phyloP scores from a whole-genome alignment of 2,329 filamentous ascomycete genomes.

The Trichoderma sp. region DNA sequence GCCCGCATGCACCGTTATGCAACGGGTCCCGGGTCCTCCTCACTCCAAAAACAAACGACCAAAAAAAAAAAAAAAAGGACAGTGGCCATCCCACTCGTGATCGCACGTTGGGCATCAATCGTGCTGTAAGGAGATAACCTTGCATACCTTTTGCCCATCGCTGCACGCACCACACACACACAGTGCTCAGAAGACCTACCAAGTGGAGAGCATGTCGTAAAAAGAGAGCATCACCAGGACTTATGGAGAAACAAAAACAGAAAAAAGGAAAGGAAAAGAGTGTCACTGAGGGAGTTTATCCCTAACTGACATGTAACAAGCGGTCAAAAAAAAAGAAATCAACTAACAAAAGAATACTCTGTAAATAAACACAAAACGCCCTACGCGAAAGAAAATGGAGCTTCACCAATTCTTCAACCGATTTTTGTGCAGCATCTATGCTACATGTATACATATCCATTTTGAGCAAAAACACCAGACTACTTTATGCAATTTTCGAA shows the following conservation, averaged over 20 bases:
- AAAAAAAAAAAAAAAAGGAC: not conserved
- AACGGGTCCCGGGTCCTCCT: not conserved
- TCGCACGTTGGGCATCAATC: constrained; percentile 16
- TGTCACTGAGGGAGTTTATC: not conserved
- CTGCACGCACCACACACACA: too few relatives aligned
- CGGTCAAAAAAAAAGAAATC: not conserved
- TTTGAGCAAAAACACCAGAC: too few relatives aligned
- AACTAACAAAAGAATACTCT: not conserved
- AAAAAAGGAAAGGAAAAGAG: not conserved
- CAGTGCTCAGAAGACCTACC: constrained; percentile 5
- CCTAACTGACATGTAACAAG: constrained; percentile 9
- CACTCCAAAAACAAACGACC: not conserved
- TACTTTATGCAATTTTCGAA: not conserved
- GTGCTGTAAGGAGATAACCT: not conserved
- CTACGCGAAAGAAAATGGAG: not conserved
- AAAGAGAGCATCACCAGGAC: not conserved
- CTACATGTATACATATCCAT: not conserved
- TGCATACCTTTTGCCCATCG: not conserved
- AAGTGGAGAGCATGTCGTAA: not conserved
- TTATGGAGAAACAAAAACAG: not conserved
- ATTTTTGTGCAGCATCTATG: not conserved
- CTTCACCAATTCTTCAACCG: not conserved
- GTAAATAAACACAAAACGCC: not conserved
- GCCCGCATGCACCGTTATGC: constrained; percentile 1
- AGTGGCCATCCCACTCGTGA: not conserved